Base-by-base conservation (phyloP, 805 yeast species). In the Saturnispora besseyi region DNA sequence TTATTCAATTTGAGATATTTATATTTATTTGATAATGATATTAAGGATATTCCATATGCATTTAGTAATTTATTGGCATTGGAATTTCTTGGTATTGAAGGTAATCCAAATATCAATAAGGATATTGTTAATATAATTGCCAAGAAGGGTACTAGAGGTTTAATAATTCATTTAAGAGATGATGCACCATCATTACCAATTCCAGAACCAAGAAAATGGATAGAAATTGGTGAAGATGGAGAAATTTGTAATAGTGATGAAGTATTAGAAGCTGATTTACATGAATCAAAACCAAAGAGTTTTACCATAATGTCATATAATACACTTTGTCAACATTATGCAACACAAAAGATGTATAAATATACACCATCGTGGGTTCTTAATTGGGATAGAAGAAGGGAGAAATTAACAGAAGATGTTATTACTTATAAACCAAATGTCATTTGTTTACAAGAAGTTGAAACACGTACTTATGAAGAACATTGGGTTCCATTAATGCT, bases 361-460 rank as follows among this genome's bases (percentile, higher is more conserved):
- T 91, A 87, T 63, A 89, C 98, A 1, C 98, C 98, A 22, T 80
- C 95, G 2, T 93, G 99, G 98, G 99, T 98, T 2, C 75, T 93
- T 54, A 79, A 81, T 48, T 91, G 98, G 98, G 85, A 85, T 11
- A 89, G 83, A 67, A 84, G 99, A 67, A 79, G 84, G 61, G 82
- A 85, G 53, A 72, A 79, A 38, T 74, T 93, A 55, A 79, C 81
- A 50, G 79, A 84, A 54, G 96, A 93, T 64, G 75, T 93, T 13
- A 60, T 81, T 41, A 71, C 74, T 11, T 76, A 72, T 55, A 74
- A 78, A 50, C 76, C 90, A 26, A 97, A 93, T 65, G 73, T 93
- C 34, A 66, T 93, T 22, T 90, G 98, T 72, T 71, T 93, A 67
- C 99, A 93, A 72, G 99, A 93, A 68, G 97, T 93, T 45, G 98